Evolutionary conservation across 176 grass and related monocot genomes (phyloP).

Genomic region (Tillandsia leiboldiana): DNA sequence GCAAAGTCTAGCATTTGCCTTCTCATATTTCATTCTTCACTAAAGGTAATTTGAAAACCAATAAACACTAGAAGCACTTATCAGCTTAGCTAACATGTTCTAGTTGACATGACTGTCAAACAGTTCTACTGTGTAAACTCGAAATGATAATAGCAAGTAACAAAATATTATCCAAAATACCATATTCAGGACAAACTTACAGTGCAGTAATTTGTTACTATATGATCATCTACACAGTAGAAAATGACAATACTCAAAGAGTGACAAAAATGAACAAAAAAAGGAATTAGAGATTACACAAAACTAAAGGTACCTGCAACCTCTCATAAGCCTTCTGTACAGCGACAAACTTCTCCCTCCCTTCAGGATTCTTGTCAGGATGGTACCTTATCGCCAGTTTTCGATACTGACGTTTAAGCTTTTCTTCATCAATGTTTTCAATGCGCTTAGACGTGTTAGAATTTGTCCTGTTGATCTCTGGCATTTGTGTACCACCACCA

Average conservation of each 20-base stretch:
- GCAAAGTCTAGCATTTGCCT: too few relatives aligned
- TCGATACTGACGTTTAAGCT: slow-evolving; percentile 93
- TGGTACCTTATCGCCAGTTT: slow-evolving; percentile 97
- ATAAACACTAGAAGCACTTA: too few relatives aligned
- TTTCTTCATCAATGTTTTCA: slow-evolving; percentile 96
- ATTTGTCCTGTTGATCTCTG: slow-evolving; percentile 26
- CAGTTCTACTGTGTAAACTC: too few relatives aligned
- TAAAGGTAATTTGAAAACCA: too few relatives aligned
- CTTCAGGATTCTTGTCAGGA: slow-evolving; percentile 99
- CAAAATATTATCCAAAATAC: too few relatives aligned
- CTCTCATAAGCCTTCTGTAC: slow-evolving; percentile 99
- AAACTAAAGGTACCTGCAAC: slow-evolving; percentile 52
- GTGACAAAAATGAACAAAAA: neutral
- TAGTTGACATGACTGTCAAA: too few relatives aligned
- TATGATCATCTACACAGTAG: too few relatives aligned
- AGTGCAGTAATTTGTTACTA: too few relatives aligned
- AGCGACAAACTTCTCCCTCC: slow-evolving; percentile 94
- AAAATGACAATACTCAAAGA: neutral
- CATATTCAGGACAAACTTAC: too few relatives aligned
- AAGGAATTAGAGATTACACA: neutral
- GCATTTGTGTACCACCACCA: slow-evolving; percentile 30
- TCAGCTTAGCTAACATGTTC: too few relatives aligned
- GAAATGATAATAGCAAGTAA: too few relatives aligned
- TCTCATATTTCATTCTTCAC: too few relatives aligned
- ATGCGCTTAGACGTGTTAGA: slow-evolving; percentile 34